These are phyloP conservation scores for Penicillium goetzii DNA, from an alignment of 495 filamentous ascomycete genomes.

Conservation along the genomic window DNA sequence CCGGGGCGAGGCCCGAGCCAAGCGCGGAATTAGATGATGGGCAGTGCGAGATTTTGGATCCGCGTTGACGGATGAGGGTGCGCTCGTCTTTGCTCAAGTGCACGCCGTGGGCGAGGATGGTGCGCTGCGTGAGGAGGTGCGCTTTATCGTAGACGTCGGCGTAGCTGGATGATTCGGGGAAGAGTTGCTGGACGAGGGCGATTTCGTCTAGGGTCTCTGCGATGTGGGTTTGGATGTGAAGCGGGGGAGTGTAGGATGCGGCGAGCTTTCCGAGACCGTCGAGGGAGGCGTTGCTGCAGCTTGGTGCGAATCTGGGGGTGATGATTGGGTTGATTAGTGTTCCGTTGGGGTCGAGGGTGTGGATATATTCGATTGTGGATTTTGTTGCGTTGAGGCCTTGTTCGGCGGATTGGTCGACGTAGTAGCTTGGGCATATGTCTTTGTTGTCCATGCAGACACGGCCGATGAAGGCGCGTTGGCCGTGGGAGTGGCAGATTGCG, in stretches of 20 bases:
- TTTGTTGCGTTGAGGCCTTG: slow-evolving; percentile 59
- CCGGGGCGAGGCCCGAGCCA: slow-evolving; percentile 72
- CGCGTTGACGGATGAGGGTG: slow-evolving; percentile 58
- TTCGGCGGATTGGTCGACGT: slow-evolving; percentile 67
- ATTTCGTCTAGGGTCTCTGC: slow-evolving; percentile 80
- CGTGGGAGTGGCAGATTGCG: slow-evolving; percentile 69
- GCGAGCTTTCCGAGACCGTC: slow-evolving; percentile 65
- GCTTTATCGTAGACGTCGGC: slow-evolving; percentile 75
- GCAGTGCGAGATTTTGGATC: slow-evolving; percentile 78
- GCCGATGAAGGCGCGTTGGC: slow-evolving; percentile 89
- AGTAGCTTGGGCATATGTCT: slow-evolving; percentile 67
- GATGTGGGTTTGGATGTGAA: slow-evolving; percentile 89
- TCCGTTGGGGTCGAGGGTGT: slow-evolving; percentile 62
- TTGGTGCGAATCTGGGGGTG: slow-evolving; percentile 88
- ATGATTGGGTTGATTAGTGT: slow-evolving; percentile 76
- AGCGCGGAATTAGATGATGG: slow-evolving; percentile 82
- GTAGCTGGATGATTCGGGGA: slow-evolving; percentile 68
- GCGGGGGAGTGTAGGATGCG: slow-evolving; percentile 50
- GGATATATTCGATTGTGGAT: slow-evolving; percentile 68
- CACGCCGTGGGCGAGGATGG: slow-evolving; percentile 87
- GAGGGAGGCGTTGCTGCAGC: slow-evolving; percentile 68
- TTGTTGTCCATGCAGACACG: slow-evolving; percentile 85
- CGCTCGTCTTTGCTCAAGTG: slow-evolving; percentile 89
- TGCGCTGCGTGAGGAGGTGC: slow-evolving; percentile 69
- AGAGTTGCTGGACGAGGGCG: slow-evolving; percentile 68